Percentiles rank a stretch among this genome's conserved stretches.
These are phyloP conservation scores for Venturia carpophila DNA, from an alignment of 2,329 filamentous ascomycete species.

Conservation along the genomic window DNA sequence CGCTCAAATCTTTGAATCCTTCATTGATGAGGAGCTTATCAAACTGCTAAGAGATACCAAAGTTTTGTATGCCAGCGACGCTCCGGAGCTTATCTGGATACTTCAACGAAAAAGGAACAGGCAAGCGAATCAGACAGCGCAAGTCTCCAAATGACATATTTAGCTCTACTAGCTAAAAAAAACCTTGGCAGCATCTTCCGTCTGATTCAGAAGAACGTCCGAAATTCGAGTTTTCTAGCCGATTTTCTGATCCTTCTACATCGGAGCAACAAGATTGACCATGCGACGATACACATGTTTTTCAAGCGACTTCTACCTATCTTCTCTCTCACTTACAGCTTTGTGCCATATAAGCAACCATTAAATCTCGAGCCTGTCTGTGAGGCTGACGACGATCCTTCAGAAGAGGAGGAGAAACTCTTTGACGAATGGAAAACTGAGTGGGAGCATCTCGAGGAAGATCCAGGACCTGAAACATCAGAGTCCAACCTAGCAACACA, in stretches of 20 bases:
- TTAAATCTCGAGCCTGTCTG: background rate
- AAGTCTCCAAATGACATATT: background rate
- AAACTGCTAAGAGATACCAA: background rate
- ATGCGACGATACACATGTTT: background rate
- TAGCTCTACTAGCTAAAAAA: background rate
- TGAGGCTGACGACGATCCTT: background rate
- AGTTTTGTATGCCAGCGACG: background rate
- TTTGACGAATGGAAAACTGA: background rate
- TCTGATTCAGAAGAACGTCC: background rate
- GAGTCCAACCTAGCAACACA: background rate
- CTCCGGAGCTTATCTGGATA: background rate
- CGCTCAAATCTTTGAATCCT: background rate
- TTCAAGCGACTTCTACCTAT: background rate
- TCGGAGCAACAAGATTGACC: too few relatives aligned
- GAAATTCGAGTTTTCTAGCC: background rate
- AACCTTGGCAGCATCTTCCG: background rate
- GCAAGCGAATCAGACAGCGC: background rate
- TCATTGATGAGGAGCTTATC: background rate
- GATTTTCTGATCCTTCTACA: background rate
- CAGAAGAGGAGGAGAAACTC: background rate
- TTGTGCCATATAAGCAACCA: background rate
- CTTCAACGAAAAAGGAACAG: background rate
- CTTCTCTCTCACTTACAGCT: background rate
- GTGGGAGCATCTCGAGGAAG: slow-evolving; percentile 2
- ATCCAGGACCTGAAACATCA: background rate